phyloP scores from a whole-genome alignment of 345 rosid species.

The Heritiera fomes region DNA sequence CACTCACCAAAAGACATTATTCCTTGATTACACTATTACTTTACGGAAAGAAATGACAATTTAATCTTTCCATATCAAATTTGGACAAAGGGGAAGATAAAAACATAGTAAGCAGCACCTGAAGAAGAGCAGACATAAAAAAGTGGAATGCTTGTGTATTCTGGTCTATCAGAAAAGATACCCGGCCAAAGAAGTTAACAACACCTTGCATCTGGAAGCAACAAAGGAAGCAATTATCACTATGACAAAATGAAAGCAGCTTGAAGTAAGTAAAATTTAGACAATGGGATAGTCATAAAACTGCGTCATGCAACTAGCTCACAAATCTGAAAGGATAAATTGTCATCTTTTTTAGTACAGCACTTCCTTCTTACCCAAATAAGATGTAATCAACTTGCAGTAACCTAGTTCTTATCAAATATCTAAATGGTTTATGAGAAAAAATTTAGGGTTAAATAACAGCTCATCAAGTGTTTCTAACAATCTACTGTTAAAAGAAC shows the following conservation, averaged over 20 bases:
- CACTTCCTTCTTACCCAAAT: neutral
- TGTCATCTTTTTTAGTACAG: neutral
- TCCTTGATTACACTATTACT: neutral
- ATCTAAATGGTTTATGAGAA: neutral
- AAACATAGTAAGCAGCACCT: slow-evolving; percentile 46
- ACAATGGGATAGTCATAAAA: neutral
- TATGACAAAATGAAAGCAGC: neutral
- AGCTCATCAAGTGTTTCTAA: neutral
- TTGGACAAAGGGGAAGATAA: neutral
- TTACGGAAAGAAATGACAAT: neutral
- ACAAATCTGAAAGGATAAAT: neutral
- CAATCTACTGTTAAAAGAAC: neutral
- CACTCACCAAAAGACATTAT: neutral
- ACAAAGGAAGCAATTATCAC: neutral
- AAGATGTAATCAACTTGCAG: neutral
- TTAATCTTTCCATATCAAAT: neutral
- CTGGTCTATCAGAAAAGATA: slow-evolving; percentile 79
- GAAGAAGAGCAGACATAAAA: slow-evolving; percentile 93
- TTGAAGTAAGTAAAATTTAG: neutral
- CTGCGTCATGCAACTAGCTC: neutral
- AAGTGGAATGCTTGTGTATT: slow-evolving; percentile 88
- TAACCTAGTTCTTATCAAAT: neutral
- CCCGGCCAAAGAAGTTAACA: slow-evolving; percentile 77
- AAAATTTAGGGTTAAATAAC: neutral
- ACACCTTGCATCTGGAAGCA: slow-evolving; percentile 80